phyloP scores from a whole-genome alignment of 2,329 filamentous ascomycete genomes.

The Raffaelea ambrosiae region DNA sequence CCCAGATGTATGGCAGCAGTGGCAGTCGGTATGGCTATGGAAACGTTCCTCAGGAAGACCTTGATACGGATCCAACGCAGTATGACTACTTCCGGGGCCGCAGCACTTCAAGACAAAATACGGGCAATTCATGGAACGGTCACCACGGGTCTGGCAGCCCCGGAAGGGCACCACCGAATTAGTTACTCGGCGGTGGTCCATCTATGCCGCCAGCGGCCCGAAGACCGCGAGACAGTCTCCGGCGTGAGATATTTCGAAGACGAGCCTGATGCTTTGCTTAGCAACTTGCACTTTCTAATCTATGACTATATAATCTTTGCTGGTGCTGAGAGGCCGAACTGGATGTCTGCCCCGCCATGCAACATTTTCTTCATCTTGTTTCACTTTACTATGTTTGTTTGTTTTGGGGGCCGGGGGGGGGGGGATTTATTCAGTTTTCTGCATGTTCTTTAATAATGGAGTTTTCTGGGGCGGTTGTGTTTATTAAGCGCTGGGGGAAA shows the following conservation, averaged over 20 bases:
- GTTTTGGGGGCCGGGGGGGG: no score
- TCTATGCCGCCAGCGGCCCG: not conserved
- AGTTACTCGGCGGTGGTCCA: slow-evolving; percentile 8
- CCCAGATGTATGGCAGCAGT: slow-evolving; percentile 47
- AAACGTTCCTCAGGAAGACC: slow-evolving; percentile 46
- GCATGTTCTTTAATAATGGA: no score
- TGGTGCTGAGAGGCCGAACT: not conserved
- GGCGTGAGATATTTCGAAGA: slow-evolving; percentile 4
- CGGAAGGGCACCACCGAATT: slow-evolving; percentile 8
- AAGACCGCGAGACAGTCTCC: slow-evolving; percentile 6
- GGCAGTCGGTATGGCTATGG: slow-evolving; percentile 53
- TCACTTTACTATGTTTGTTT: not conserved
- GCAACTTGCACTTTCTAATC: no score
- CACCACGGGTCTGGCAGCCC: not conserved
- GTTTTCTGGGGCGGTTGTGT: no score
- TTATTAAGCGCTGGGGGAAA: no score
- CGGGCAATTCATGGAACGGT: slow-evolving; percentile 9
- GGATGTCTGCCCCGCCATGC: not conserved
- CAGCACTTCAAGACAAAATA: slow-evolving; percentile 2
- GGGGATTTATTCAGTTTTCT: no score
- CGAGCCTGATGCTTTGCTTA: not conserved
- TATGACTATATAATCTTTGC: no score
- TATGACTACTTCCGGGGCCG: slow-evolving; percentile 50
- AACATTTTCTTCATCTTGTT: not conserved
- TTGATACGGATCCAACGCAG: slow-evolving; percentile 34